Evolutionary conservation across 352 stramenopile species (phyloP).

Genomic region (Phytophthora constricta): DNA sequence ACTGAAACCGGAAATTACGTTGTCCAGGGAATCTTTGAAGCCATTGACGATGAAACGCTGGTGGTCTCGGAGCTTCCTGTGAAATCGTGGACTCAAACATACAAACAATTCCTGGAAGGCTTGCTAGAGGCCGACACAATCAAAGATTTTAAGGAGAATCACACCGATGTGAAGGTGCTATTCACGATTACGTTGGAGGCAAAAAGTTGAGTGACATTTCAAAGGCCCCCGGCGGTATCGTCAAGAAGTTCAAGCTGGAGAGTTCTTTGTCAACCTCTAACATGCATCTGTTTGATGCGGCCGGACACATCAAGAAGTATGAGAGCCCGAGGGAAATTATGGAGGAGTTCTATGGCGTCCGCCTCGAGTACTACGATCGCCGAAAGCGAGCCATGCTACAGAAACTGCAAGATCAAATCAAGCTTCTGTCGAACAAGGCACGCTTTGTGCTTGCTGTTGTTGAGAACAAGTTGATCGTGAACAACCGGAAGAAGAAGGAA

Average conservation of each 20-base stretch:
- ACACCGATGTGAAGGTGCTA: constrained; percentile 93
- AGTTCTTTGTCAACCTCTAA: constrained; percentile 95
- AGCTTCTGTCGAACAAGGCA: constrained; percentile 94
- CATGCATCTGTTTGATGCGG: constrained; percentile 96
- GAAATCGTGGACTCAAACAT: constrained; percentile 96
- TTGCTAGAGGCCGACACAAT: constrained; percentile 89
- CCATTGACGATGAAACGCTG: constrained; percentile 86
- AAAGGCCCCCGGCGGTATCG: constrained; percentile 74
- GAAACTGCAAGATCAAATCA: constrained; percentile 91
- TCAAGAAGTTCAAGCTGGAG: constrained; percentile 97
- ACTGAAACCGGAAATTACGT: constrained; percentile 74
- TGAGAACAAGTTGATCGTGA: constrained; percentile 92
- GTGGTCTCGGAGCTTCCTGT: constrained; percentile 97
- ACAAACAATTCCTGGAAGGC: constrained; percentile 95
- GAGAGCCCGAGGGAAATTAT: constrained; percentile 92
- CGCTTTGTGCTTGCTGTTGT: constrained; percentile 96
- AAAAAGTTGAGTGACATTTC: constrained; percentile 77
- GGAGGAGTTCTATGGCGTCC: constrained; percentile 94
- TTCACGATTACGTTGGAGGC: constrained; percentile 89
- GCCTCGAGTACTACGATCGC: constrained; percentile 93
- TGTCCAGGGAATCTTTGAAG: constrained; percentile 87
- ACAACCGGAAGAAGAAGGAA: constrained; percentile 94
- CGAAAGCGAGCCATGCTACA: constrained; percentile 91
- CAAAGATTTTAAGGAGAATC: constrained; percentile 94
- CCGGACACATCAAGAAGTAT: constrained; percentile 95